Conservation (phyloP, 2,329 filamentous ascomycete genomes). For the Cladosporium sp. region DNA sequence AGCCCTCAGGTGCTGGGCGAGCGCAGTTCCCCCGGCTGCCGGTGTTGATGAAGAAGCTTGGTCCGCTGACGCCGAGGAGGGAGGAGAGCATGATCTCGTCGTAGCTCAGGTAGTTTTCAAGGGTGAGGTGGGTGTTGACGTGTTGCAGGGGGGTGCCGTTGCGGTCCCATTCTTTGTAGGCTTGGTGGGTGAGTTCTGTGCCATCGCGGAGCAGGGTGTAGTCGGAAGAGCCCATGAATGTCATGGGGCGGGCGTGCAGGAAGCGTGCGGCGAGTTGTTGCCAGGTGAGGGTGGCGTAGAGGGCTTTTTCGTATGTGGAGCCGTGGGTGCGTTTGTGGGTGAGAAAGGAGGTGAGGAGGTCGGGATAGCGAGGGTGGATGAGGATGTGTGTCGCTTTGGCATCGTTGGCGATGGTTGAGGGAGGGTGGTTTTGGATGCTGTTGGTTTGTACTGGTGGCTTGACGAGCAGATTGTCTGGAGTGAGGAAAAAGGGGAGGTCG, state of each 20-base stretch:
- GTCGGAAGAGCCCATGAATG: conserved; percentile 26
- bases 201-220: conserved; percentile 28
- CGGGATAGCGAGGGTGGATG: conserved; percentile 26
- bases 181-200: conserved; percentile 7
- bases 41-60: conserved; percentile 29
- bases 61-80: conserved; percentile 28
- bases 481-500: background rate
- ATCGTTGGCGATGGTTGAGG: conserved; percentile 17
- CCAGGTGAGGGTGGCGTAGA: conserved; percentile 25
- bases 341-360: conserved; percentile 26
- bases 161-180: conserved; percentile 25
- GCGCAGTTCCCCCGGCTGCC: conserved; percentile 25
- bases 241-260: conserved; percentile 27
- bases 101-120: conserved; percentile 30
- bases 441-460: conserved; percentile 23
- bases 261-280: conserved; percentile 24
- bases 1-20: conserved; percentile 4
- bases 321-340: conserved; percentile 27
- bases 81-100: conserved; percentile 33
- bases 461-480: conserved; percentile 9
- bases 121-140: conserved; percentile 18
- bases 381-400: conserved; percentile 26
- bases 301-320: conserved; percentile 22
- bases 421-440: conserved; percentile 23
- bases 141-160: conserved; percentile 22